These are phyloP conservation scores for Boechera divaricarpa DNA, from an alignment of 345 rosid species.

Conservation along the genomic window DNA sequence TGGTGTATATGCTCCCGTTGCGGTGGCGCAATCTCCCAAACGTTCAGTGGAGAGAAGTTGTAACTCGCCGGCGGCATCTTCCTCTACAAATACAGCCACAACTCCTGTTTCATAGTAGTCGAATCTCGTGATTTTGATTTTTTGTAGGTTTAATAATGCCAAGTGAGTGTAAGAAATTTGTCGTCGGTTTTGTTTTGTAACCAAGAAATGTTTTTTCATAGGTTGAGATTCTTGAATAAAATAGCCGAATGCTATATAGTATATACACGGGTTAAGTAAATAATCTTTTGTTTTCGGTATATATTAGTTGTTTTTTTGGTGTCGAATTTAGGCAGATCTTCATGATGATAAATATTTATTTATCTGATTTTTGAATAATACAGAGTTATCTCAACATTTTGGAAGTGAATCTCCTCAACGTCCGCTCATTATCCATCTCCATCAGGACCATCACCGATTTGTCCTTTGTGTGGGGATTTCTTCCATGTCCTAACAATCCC, in stretches of 20 bases:
- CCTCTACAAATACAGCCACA: constrained; percentile 68
- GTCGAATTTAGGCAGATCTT: neutral
- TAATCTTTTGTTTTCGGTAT: neutral
- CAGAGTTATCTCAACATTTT: too few species aligned
- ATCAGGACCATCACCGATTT: too few species aligned
- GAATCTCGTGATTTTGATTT: neutral
- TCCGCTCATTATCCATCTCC: too few species aligned
- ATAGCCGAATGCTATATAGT: neutral
- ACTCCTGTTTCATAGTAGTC: constrained; percentile 44
- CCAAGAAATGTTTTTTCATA: constrained; percentile 16
- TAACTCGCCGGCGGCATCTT: constrained; percentile 67
- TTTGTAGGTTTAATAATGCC: constrained; percentile 21
- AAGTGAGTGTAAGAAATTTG: constrained; percentile 25
- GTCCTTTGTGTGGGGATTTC: too few species aligned
- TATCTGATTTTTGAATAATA: too few species aligned
- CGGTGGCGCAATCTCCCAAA: constrained; percentile 46
- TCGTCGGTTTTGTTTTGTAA: constrained; percentile 12
- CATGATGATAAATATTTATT: neutral
- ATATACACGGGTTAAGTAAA: constrained; percentile 13
- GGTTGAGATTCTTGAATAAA: constrained; percentile 25
- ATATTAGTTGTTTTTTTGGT: neutral
- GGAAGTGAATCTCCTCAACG: too few species aligned
- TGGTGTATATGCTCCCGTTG: constrained; percentile 57
- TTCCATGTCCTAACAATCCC: too few species aligned
- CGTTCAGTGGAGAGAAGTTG: constrained; percentile 61